phyloP scores from a whole-genome alignment of 2,329 filamentous ascomycete species.

The Aspergillus alliaceus region DNA sequence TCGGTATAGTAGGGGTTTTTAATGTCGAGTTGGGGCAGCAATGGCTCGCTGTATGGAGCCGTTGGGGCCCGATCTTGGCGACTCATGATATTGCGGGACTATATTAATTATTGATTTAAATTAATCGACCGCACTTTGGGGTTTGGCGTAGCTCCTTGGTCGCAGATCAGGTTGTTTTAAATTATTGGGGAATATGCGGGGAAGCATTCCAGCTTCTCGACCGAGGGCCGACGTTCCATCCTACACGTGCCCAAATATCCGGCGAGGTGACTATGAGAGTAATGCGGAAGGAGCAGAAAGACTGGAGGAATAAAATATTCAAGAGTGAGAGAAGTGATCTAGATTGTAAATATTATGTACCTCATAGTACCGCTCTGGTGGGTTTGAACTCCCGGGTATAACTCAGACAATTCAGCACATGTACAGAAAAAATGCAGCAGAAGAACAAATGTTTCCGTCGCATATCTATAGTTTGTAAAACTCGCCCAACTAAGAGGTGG shows the following conservation, averaged over 20 bases:
- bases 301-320: too few relatives aligned
- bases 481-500: background rate
- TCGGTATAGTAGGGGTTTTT: constrained; percentile 60
- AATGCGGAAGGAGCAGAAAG: too few relatives aligned
- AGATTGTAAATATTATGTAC: too few relatives aligned
- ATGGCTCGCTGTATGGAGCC: constrained; percentile 41
- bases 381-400: too few relatives aligned
- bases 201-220: background rate
- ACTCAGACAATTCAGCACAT: too few relatives aligned
- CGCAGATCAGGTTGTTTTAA: background rate
- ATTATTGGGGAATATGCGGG: constrained; percentile 6
- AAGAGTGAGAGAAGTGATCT: too few relatives aligned
- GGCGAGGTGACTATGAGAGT: too few relatives aligned
- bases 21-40: constrained; percentile 48
- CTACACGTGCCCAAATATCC: too few relatives aligned
- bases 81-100: background rate
- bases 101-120: background rate
- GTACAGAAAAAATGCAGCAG: background rate
- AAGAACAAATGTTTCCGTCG: background rate
- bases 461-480: background rate
- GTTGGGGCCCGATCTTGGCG: constrained; percentile 16
- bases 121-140: background rate
- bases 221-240: background rate
- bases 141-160: background rate
- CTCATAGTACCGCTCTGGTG: too few relatives aligned